Conservation (phyloP, 192 early-diverging fungal genomes). For the Coemansia sp. region DNA sequence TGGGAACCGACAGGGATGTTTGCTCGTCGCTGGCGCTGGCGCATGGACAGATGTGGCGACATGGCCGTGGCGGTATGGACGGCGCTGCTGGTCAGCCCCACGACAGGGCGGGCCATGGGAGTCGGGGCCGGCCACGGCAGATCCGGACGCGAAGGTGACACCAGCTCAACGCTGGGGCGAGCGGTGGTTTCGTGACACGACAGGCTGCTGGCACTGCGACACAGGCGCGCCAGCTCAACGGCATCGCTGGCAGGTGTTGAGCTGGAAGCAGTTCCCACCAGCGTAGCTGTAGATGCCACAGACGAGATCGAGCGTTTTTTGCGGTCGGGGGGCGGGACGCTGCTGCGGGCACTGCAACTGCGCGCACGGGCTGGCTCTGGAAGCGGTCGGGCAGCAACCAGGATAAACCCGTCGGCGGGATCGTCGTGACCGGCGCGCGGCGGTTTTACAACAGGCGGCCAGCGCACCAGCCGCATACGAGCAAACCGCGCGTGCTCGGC, state of each 20-base stretch:
- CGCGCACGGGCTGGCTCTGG: conserved; percentile 39
- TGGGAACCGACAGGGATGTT: conserved; percentile 39
- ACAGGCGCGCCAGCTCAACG: conserved; percentile 31
- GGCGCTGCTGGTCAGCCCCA: conserved; percentile 28
- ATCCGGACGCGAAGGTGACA: not conserved
- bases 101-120: conserved; percentile 22
- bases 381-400: conserved; percentile 41
- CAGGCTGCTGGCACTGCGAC: conserved; percentile 45
- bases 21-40: conserved; percentile 19
- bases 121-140: conserved; percentile 12
- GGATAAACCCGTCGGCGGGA: conserved; percentile 49
- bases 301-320: conserved; percentile 48
- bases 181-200: conserved; percentile 41
- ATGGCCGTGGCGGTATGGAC: conserved; percentile 39
- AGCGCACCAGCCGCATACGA: conserved; percentile 44
- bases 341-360: conserved; percentile 3
- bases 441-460: conserved; percentile 42
- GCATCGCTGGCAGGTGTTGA: conserved; percentile 14
- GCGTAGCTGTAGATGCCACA: conserved; percentile 33
- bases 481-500: conserved; percentile 48
- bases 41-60: conserved; percentile 25
- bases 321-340: not conserved
- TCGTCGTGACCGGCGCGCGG: conserved; percentile 22
- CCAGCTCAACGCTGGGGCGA: conserved; percentile 34
- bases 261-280: conserved; percentile 18